Percentiles rank a stretch among this genome's conserved stretches.
phyloP scores from a whole-genome alignment of 192 early-diverging fungal species.

The Entomortierella chlamydospora region DNA sequence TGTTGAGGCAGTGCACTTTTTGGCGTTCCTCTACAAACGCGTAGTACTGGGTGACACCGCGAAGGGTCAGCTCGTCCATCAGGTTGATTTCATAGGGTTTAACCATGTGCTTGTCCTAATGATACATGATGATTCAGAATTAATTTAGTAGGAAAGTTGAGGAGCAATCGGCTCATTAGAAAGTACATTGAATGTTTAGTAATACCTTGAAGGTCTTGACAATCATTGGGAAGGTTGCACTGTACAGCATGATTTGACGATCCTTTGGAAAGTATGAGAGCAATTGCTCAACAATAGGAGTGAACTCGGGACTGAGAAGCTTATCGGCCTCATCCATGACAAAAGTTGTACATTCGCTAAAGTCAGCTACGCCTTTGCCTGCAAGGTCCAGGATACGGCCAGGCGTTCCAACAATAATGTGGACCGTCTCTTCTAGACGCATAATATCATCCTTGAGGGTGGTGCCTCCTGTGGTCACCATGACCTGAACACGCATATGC shows the following conservation, averaged over 20 bases:
- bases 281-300: constrained; percentile 97
- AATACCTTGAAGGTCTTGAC: constrained; percentile 94
- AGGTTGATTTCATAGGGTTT: constrained; percentile 99
- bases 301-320: constrained; percentile 97
- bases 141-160: too few relatives aligned
- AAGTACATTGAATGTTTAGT: too few relatives aligned
- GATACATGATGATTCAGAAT: neutral
- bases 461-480: constrained; percentile 99
- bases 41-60: constrained; percentile 99
- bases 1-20: constrained; percentile 96
- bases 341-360: constrained; percentile 89
- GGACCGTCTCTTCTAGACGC: constrained; percentile 91
- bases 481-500: constrained; percentile 95
- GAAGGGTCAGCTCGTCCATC: constrained; percentile 98
- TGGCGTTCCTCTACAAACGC: constrained; percentile 99
- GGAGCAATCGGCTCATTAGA: too few relatives aligned
- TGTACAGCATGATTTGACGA: constrained; percentile 96
- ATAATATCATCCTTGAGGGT: constrained; percentile 99
- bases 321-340: constrained; percentile 99
- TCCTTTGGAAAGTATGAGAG: constrained; percentile 88
- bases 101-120: constrained; percentile 87
- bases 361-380: constrained; percentile 92
- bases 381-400: constrained; percentile 98
- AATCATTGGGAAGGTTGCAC: constrained; percentile 97
- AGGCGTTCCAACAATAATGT: constrained; percentile 97